phyloP scores from a whole-genome alignment of 1,139 yeast genomes.

The Saccharomycopsis hybrid region DNA sequence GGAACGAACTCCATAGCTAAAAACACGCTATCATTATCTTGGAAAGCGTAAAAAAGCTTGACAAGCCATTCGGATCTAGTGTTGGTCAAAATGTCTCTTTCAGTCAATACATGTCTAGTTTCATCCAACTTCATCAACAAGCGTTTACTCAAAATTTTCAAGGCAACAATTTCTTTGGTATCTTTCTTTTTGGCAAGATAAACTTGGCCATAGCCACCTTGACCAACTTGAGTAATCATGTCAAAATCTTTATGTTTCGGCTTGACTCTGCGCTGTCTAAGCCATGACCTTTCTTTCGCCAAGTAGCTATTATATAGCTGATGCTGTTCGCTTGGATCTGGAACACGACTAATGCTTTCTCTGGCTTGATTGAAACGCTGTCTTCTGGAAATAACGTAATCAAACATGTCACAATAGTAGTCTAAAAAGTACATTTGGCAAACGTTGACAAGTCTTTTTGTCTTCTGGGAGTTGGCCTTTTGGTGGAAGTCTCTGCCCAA shows the following conservation, averaged over 20 bases:
- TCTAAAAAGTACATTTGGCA: slow-evolving; percentile 77
- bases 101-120: slow-evolving; percentile 92
- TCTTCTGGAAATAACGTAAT: slow-evolving; percentile 81
- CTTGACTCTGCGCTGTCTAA: slow-evolving; percentile 83
- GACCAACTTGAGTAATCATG: slow-evolving; percentile 96
- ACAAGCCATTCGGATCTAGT: slow-evolving; percentile 96
- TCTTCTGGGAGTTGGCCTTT: slow-evolving; percentile 66
- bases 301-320: slow-evolving; percentile 63
- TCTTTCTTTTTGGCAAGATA: slow-evolving; percentile 91
- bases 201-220: slow-evolving; percentile 98
- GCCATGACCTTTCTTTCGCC: slow-evolving; percentile 76
- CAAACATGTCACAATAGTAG: slow-evolving; percentile 93
- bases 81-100: slow-evolving; percentile 91
- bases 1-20: slow-evolving; percentile 99
- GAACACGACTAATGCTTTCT: slow-evolving; percentile 40
- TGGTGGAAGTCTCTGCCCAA: slow-evolving; percentile 47
- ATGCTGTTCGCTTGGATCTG: slow-evolving; percentile 52
- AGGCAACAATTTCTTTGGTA: slow-evolving; percentile 91
- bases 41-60: slow-evolving; percentile 88
- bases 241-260: slow-evolving; percentile 94
- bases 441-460: slow-evolving; percentile 82
- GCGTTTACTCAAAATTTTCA: slow-evolving; percentile 85
- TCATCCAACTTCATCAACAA: slow-evolving; percentile 85
- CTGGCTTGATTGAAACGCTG: slow-evolving; percentile 69
- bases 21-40: slow-evolving; percentile 82